Conservation (phyloP, 306 rosid species). For the Dryas drummondii region DNA sequence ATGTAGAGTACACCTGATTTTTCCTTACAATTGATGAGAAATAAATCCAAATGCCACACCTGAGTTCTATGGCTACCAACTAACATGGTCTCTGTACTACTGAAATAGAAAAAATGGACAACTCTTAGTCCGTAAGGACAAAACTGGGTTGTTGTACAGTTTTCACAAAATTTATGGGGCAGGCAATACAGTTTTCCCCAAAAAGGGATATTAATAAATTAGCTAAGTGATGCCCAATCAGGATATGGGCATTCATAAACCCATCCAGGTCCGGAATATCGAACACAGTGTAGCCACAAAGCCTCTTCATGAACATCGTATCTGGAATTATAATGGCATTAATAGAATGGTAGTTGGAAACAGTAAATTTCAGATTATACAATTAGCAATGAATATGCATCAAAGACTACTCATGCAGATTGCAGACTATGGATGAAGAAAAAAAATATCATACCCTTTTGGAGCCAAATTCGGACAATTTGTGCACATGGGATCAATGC, state of each 20-base stretch:
- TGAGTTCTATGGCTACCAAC: too few species aligned
- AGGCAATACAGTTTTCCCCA: background rate
- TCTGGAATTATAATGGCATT: conserved; percentile 37
- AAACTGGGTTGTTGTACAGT: background rate
- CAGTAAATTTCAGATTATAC: background rate
- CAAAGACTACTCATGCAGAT: background rate
- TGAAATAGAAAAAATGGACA: too few species aligned
- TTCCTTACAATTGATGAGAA: too few species aligned
- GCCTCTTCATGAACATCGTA: conserved; percentile 68
- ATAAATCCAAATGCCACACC: too few species aligned
- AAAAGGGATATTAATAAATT: conserved; percentile 10
- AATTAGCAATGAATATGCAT: background rate
- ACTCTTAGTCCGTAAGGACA: background rate
- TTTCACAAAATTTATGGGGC: background rate
- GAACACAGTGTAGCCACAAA: conserved; percentile 74
- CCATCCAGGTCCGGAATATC: conserved; percentile 86
- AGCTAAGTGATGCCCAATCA: conserved; percentile 64
- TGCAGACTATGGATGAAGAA: background rate
- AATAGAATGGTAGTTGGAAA: background rate
- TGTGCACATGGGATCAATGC: conserved; percentile 81
- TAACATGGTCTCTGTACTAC: too few species aligned
- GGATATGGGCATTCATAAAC: conserved; percentile 76
- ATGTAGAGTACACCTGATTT: too few species aligned
- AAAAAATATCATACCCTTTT: conserved; percentile 53
- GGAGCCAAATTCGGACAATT: conserved; percentile 89